Conservation (phyloP, 2,329 filamentous ascomycete species). For the Curvularia sp. region DNA sequence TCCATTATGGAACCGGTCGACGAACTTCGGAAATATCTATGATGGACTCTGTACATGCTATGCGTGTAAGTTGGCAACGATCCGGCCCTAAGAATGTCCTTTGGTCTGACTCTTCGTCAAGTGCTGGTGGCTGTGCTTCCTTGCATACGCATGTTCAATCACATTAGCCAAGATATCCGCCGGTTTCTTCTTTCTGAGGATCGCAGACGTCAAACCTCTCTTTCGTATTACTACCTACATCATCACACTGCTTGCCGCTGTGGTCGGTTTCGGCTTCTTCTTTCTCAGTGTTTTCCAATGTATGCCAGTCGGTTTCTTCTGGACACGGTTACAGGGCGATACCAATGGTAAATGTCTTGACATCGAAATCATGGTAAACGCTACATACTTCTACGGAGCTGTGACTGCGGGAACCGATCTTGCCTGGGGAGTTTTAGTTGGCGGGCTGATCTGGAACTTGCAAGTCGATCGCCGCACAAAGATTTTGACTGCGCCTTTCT, state of each 20-base stretch:
- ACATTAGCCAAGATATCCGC: slow-evolving; percentile 54
- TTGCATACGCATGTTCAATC: slow-evolving; percentile 20
- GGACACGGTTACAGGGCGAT: slow-evolving; percentile 40
- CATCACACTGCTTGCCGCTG: slow-evolving; percentile 51
- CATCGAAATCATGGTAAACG: slow-evolving; percentile 56
- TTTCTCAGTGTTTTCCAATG: slow-evolving; percentile 61
- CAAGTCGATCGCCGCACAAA: slow-evolving; percentile 55
- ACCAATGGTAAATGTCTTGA: slow-evolving; percentile 50
- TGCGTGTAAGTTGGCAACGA: slow-evolving; percentile 14
- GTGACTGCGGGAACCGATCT: slow-evolving; percentile 23
- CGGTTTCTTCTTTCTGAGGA: slow-evolving; percentile 58
- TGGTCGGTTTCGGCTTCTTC: slow-evolving; percentile 56
- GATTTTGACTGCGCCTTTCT: slow-evolving; percentile 16
- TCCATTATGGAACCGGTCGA: slow-evolving; percentile 23
- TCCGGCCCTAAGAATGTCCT: background rate
- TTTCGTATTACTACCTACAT: slow-evolving; percentile 55
- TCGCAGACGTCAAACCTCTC: slow-evolving; percentile 51
- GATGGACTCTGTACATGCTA: slow-evolving; percentile 18
- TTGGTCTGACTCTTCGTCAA: background rate
- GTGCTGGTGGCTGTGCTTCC: slow-evolving; percentile 26
- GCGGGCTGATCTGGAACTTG: slow-evolving; percentile 60
- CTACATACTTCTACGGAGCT: slow-evolving; percentile 52
- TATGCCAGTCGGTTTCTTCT: slow-evolving; percentile 57
- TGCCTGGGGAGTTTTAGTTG: slow-evolving; percentile 28
- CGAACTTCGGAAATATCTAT: slow-evolving; percentile 20